Conservation (phyloP, 169 alveolate genomes). For the Cryptosporidium sp. region DNA sequence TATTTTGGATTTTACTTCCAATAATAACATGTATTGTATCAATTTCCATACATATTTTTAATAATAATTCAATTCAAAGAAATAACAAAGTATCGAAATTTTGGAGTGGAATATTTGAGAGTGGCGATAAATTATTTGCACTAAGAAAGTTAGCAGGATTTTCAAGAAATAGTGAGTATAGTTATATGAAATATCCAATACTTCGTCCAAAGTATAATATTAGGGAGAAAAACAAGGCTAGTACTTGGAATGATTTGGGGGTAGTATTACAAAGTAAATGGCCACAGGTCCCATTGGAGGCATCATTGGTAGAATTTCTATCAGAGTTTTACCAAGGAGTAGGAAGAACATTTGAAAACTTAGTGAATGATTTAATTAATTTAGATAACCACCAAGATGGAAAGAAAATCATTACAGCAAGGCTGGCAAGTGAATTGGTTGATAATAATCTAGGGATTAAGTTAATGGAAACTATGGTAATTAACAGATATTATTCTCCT, state of each 20-base stretch:
- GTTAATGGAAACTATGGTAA: constrained; percentile 57
- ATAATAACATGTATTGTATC: not conserved
- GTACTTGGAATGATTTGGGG: constrained; percentile 42
- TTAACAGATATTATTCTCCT: constrained; percentile 45
- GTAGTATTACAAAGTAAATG: constrained; percentile 58
- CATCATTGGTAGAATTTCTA: constrained; percentile 53
- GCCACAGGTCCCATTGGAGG: constrained; percentile 57
- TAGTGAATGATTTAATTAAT: constrained; percentile 16
- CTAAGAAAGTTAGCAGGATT: not conserved
- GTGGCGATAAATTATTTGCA: not conserved
- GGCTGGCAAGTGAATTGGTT: constrained; percentile 37
- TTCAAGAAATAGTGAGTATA: not conserved
- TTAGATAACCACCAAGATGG: not conserved
- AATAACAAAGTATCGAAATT: not conserved
- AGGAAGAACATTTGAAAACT: constrained; percentile 31
- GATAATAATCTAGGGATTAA: constrained; percentile 26
- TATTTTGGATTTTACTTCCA: not conserved
- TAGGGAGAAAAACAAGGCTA: constrained; percentile 15
- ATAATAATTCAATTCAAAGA: not conserved
- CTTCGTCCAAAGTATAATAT: constrained; percentile 32
- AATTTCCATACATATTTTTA: not conserved
- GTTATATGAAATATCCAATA: constrained; percentile 26
- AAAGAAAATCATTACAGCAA: constrained; percentile 7
- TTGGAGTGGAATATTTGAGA: not conserved
- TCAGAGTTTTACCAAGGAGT: constrained; percentile 36